A percentile compares a stretch with the other conserved stretches of the same genome.
Evolutionary conservation across 306 rosid genomes (phyloP).

Genomic region (Vigna radiata): DNA sequence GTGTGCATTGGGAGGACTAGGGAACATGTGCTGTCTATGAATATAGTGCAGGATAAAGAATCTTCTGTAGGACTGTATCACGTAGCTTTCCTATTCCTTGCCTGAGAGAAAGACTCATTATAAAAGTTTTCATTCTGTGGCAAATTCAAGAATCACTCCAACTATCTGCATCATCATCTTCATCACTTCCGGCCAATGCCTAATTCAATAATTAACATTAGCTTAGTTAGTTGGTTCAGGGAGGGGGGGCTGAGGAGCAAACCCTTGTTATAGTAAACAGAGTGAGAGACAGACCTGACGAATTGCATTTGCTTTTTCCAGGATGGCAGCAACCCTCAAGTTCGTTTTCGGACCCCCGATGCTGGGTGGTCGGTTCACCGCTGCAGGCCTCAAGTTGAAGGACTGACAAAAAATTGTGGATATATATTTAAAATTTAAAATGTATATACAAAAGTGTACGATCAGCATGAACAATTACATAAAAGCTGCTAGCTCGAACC

Average conservation of each 20-base stretch:
- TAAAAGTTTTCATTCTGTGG: constrained; percentile 3
- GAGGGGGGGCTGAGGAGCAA: constrained; percentile 1
- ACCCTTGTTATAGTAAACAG: background rate
- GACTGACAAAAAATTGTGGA: constrained; percentile 56
- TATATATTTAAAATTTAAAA: background rate
- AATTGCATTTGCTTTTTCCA: constrained; percentile 90
- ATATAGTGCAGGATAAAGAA: constrained; percentile 46
- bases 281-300: constrained; percentile 80
- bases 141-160: constrained; percentile 81
- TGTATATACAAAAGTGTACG: constrained; percentile 21
- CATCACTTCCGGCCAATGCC: constrained; percentile 95
- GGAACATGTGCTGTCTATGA: constrained; percentile 40
- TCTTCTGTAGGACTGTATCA: constrained; percentile 29
- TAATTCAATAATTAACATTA: constrained; percentile 46
- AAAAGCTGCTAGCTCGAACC: constrained; percentile 58
- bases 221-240: constrained; percentile 12
- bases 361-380: constrained; percentile 65
- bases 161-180: constrained; percentile 74
- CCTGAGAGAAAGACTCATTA: constrained; percentile 37
- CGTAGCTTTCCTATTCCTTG: constrained; percentile 33
- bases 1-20: constrained; percentile 31
- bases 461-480: constrained; percentile 15
- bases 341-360: constrained; percentile 81
- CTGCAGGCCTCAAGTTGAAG: constrained; percentile 91
- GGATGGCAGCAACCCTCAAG: constrained; percentile 88